Percentiles rank a stretch among this genome's conserved stretches.
Conservation (phyloP, 352 stramenopile species). For the Globisporangium mamillatum region DNA sequence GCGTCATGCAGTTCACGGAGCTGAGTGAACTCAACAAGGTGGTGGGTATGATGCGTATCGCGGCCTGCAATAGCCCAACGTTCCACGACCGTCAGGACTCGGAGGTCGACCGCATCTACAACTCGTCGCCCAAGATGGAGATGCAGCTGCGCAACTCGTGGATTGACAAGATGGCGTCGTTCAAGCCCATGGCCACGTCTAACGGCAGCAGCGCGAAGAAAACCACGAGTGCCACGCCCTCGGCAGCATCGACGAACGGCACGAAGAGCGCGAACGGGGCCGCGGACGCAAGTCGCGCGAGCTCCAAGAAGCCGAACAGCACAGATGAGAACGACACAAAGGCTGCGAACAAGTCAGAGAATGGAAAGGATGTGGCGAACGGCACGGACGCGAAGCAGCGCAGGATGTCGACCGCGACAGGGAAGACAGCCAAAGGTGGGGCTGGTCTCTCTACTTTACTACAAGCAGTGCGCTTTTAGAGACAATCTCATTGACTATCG, state of each 20-base stretch:
- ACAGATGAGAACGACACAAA: constrained; percentile 5
- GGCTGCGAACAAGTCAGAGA: constrained; percentile 19
- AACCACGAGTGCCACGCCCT: constrained; percentile 23
- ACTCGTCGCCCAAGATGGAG: constrained; percentile 88
- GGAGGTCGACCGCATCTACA: constrained; percentile 88
- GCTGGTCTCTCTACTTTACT: not conserved
- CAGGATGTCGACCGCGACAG: constrained; percentile 4
- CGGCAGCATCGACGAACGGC: constrained; percentile 1
- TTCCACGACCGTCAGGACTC: constrained; percentile 90
- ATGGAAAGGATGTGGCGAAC: constrained; percentile 8
- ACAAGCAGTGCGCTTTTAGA: not conserved
- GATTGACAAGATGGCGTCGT: constrained; percentile 85
- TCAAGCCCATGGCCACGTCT: constrained; percentile 45
- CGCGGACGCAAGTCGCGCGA: constrained; percentile 15
- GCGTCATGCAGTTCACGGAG: constrained; percentile 85
- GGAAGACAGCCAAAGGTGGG: constrained; percentile 20
- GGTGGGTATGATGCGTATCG: constrained; percentile 78
- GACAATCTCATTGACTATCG: not conserved
- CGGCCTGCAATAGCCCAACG: constrained; percentile 80
- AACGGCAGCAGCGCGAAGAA: constrained; percentile 41
- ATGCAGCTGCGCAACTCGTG: constrained; percentile 84
- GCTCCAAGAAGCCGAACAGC: constrained; percentile 17
- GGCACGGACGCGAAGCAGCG: constrained; percentile 15
- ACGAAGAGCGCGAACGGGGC: constrained; percentile 5
- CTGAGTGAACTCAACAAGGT: constrained; percentile 84